Conservation (phyloP, 1,139 yeast species). For the Yamadazyma triangularis region DNA sequence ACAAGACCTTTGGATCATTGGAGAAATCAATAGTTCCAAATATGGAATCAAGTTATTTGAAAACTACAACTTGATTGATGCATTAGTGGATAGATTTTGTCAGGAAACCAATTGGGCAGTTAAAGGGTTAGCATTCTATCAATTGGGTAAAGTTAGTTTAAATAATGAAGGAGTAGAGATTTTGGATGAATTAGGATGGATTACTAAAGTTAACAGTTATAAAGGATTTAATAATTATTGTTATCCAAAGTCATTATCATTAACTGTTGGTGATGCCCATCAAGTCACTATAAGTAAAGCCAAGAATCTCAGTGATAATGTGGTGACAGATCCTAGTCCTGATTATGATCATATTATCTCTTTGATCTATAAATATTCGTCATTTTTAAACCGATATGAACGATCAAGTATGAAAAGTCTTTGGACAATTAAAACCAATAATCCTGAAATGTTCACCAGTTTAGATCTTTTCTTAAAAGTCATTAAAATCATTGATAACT, state of each 20-base stretch:
- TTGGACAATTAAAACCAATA: constrained; percentile 47
- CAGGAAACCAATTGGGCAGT: constrained; percentile 58
- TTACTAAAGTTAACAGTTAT: constrained; percentile 50
- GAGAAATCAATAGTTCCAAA: constrained; percentile 69
- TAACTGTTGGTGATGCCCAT: background rate
- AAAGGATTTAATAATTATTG: constrained; percentile 15
- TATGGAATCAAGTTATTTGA: constrained; percentile 59
- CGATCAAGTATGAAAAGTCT: constrained; percentile 64
- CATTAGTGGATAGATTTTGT: constrained; percentile 42
- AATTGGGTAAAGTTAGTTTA: constrained; percentile 67
- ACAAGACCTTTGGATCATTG: constrained; percentile 84
- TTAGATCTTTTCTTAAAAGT: constrained; percentile 57
- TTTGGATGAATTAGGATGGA: constrained; percentile 81
- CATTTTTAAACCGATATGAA: constrained; percentile 62
- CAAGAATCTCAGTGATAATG: background rate
- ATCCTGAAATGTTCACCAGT: constrained; percentile 50
- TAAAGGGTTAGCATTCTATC: constrained; percentile 73
- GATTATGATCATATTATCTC: constrained; percentile 9
- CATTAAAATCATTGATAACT: constrained; percentile 59
- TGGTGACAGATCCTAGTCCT: background rate
- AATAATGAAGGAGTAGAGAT: constrained; percentile 81
- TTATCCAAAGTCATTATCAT: constrained; percentile 2
- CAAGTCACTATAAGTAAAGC: background rate
- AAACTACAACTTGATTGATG: constrained; percentile 29
- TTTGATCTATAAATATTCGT: constrained; percentile 49